Base-by-base conservation (phyloP, 257 asterid species). In the Solanum pimpinellifolium region DNA sequence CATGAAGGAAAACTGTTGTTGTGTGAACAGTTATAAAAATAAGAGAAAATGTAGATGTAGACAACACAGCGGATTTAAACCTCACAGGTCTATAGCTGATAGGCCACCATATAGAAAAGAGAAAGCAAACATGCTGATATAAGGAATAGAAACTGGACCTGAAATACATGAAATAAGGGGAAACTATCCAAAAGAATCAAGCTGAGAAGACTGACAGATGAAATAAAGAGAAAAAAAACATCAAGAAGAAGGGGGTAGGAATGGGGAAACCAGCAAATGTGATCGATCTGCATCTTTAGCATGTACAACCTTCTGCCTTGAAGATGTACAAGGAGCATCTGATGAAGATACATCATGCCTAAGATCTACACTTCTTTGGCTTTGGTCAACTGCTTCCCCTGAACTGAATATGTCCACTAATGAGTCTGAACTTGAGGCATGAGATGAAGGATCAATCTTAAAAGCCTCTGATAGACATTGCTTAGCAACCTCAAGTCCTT, bases 381-480 rank as follows among this genome's bases (percentile, higher is more conserved):
- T 44, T 1, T n/a, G 62, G 44, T 84, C 77, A 85, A 42, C 62
- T 31, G 87, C 88, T 52, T 86, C 92, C 23, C 88, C 82, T 81
- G 94, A 89, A 44, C 91, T 81, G 85, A 95, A 95, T 82, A 95
- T 92, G 87, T 94, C 95, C 21, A 94, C 88, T 59, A 95, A 89
- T 10, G 95, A 91, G 83, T 93, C 98, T 81, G 83, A 62, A 49
- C 85, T 85, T 80, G 91, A 70, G 87, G 72, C 88, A 87, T 80
- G 82, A 46, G 96, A 92, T 29, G 94, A 89, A 80, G 88, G 91
- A 91, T 92, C 97, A 88, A 95, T 89, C 92, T 91, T 92, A 85
- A 95, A 95, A 87, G 93, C 95, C 85, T 93, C 98, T 83, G 93
- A 89, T 62, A 95, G 90, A 68, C 98, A 95, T n/a, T 95, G 95